Evolutionary conservation across 169 alveolate genomes (phyloP).

Genomic region (Cryptosporidium tyzzeri): DNA sequence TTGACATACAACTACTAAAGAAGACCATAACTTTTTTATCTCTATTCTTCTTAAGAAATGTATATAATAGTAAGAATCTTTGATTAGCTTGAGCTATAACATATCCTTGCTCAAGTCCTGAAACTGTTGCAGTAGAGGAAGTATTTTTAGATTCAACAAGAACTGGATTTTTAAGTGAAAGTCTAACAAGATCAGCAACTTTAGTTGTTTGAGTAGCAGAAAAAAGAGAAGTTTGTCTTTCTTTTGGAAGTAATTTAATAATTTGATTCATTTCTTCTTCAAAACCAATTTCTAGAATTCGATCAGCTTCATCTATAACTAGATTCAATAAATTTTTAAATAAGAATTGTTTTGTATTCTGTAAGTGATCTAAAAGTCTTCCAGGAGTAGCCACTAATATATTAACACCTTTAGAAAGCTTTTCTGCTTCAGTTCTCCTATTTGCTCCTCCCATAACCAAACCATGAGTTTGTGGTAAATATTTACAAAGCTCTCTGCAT

Average conservation of each 20-base stretch:
- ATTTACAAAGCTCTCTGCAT: constrained; percentile 92
- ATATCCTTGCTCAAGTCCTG: constrained; percentile 97
- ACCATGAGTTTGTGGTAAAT: constrained; percentile 96
- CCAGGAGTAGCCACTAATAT: constrained; percentile 99
- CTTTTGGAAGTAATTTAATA: constrained; percentile 94
- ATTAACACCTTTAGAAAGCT: constrained; percentile 95
- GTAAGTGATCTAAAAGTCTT: constrained; percentile 97
- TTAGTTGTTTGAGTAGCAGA: constrained; percentile 99
- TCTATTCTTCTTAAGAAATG: constrained; percentile 95
- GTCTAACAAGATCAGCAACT: constrained; percentile 94
- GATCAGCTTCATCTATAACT: constrained; percentile 99
- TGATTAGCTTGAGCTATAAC: constrained; percentile 96
- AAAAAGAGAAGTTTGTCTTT: constrained; percentile 97
- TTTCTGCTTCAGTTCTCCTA: constrained; percentile 95
- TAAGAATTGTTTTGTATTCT: constrained; percentile 96
- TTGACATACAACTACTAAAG: constrained; percentile 97
- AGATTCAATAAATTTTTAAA: constrained; percentile 94
- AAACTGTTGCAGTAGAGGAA: constrained; percentile 91
- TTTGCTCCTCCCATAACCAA: constrained; percentile 99
- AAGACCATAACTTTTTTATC: constrained; percentile 97
- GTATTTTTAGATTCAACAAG: constrained; percentile 89
- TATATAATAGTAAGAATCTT: constrained; percentile 94
- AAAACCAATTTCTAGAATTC: constrained; percentile 98
- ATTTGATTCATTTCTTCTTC: constrained; percentile 99
- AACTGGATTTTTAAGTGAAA: constrained; percentile 95